Evolutionary conservation across 2,329 filamentous ascomycete genomes (phyloP), one percentile per base, ranked within the genome.

Genomic region (Cladosporium sp.): DNA sequence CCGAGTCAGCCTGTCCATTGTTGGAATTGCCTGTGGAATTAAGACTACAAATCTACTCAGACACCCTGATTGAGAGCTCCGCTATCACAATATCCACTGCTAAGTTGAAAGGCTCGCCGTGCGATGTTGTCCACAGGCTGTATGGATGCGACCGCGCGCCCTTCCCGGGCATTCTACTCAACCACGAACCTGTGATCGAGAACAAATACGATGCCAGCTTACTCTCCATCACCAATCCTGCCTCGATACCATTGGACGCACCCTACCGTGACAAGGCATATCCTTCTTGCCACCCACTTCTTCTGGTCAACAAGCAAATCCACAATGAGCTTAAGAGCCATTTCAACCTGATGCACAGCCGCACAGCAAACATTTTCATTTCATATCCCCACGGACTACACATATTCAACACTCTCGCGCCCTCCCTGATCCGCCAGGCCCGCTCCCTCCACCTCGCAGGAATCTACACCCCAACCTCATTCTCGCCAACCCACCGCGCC

Each of bases 31-130:
- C 79, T 5, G 72, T 75, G 23, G 79, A 81, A 70, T 68, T 81
- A 28, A 75, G 79, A 53, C 78, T 80, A 44, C 71, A 76, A 18
- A 80, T 81, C 59, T 81, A 81, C 72, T 73, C 76, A 37, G 76
- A 76, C 65, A 75, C 78, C 21, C 72, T 80, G 28, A 71, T 74
- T 65, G 76, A 79, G 63, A 67, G 71, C 35, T 71, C 75, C 31
- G 68, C 69, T 18, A 74, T 80, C 35, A 80, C 79, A 18, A 75
- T 81, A n/a, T 74, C 76, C 56, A 77, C 74, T 23, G 77, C 76
- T 31, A 71, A 75, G 61, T 67, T 78, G 29, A 73, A 72, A 21
- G 74, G 76, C 65, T 69, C 71, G 8, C 69, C 28, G n/a, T 55
- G 55, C 31, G 74, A 78, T 31, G 62, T 76, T n/a, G 62, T 75